A percentile compares a stretch with the other conserved stretches of the same genome.
Evolutionary conservation across 75 land plant species (phyloP).

Genomic region (Cunninghamia lanceolata): DNA sequence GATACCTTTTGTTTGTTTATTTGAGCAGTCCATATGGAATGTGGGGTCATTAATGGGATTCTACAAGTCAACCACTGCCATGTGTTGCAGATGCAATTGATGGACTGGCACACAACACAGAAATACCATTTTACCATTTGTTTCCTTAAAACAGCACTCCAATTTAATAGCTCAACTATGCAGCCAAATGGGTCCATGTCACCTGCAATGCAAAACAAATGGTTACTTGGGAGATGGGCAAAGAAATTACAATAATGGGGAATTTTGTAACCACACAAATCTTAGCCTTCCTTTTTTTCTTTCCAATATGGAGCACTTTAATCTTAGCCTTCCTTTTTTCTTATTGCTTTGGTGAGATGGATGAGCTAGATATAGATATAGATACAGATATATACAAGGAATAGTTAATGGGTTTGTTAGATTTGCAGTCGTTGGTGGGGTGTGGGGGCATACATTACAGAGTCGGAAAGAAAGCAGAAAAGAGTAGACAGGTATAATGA

Average conservation of each 20-base stretch:
- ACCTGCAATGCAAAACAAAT: not conserved
- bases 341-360: not conserved
- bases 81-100: not conserved
- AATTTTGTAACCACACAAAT: not conserved
- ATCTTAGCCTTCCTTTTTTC: not conserved
- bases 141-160: not conserved
- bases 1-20: conserved; percentile 3
- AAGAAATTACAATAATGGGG: not conserved
- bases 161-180: not conserved
- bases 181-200: not conserved
- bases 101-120: not conserved
- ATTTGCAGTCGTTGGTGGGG: not conserved
- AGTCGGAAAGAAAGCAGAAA: not conserved
- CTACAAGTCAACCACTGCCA: not conserved
- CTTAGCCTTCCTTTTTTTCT: not conserved
- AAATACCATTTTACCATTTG: not conserved
- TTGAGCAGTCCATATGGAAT: not conserved
- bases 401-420: conserved; percentile 1
- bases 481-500: not conserved
- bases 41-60: not conserved
- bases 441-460: not conserved
- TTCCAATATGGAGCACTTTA: not conserved
- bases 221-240: not conserved
- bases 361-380: not conserved
- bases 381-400: not conserved